Evolutionary conservation across 768 basidiomycete genomes (phyloP), one percentile per base, ranked within the genome.

Genomic region (Amanita exitialis): DNA sequence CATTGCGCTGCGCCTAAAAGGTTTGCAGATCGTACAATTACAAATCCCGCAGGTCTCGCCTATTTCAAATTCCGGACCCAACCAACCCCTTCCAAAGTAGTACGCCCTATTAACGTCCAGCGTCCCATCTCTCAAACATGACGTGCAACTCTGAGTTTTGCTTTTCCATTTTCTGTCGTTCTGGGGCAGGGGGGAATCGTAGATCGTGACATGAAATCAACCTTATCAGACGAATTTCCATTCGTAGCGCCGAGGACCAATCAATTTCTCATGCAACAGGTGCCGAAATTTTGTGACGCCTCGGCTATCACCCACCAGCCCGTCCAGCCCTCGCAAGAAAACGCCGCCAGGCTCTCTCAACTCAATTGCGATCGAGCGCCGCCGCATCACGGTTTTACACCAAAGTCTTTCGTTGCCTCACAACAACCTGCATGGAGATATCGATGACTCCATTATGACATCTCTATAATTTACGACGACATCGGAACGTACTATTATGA

Each of bases 1-100:
- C 21, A 28, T 16, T 32, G 9, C 25, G 37, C 48, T 20, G 38
- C 55, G 55, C 55, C 57, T 60, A 60, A 60, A 28, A 54, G 47
- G 48, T 38, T 53, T 49, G 47, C 32, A 49, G 48, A 49, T 49
- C 48, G 39, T 21, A 49, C 34, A 27, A 18, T 37, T 37, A 47
- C 46, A 47, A 47, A 39, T 49, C 47, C 37, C 47, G 37, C 6
- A 36, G 20, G 46, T 35, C 48, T 49, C 47, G 20, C 47, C 35
- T 41, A 39, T 49, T 49, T 36, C 36, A 49, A 49, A 49, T 49
- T 49, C 23, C 2, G 4, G 23, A 23, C 3, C 23, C 23, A 23
- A 23, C 23, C 4, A 2, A 4, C 23, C 23, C 3, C 44, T 35
- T 8, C 9, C n/a, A n/a, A n/a, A n/a, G n/a, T n/a, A n/a, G n/a